These are phyloP conservation scores for Rhizophora apiculata DNA, from an alignment of 345 rosid species.

Conservation along the genomic window DNA sequence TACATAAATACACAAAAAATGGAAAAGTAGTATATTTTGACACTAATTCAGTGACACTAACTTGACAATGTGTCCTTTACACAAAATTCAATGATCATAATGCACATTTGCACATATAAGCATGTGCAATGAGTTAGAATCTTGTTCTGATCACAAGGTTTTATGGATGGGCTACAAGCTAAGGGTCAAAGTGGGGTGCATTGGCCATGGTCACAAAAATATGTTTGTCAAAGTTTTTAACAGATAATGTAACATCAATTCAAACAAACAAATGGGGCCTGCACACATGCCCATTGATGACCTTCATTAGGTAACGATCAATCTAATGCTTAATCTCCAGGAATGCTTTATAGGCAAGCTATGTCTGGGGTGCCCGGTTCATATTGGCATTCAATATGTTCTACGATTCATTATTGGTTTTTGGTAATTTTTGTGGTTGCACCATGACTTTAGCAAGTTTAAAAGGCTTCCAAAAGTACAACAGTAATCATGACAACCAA, in stretches of 20 bases:
- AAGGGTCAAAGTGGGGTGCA: too few species aligned
- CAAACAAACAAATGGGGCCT: too few species aligned
- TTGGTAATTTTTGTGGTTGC: constrained; percentile 5
- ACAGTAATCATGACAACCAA: too few species aligned
- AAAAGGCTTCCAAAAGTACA: too few species aligned
- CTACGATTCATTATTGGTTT: not conserved
- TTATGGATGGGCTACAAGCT: too few species aligned
- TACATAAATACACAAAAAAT: not conserved
- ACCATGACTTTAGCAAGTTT: not conserved
- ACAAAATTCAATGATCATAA: not conserved
- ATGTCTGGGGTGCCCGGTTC: constrained; percentile 20
- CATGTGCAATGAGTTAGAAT: too few species aligned
- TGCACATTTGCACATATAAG: too few species aligned
- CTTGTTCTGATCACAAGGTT: too few species aligned
- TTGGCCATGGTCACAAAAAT: too few species aligned
- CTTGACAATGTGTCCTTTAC: not conserved
- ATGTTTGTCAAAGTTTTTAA: too few species aligned
- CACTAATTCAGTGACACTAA: not conserved
- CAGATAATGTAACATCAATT: too few species aligned
- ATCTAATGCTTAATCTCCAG: constrained; percentile 16
- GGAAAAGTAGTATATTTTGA: not conserved
- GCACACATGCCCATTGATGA: not conserved
- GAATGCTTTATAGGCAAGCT: constrained; percentile 18
- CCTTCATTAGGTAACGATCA: constrained; percentile 32
- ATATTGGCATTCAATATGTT: not conserved